Evolutionary conservation across 2,329 filamentous ascomycete species (phyloP).

Genomic region (Cladosporium sp.): DNA sequence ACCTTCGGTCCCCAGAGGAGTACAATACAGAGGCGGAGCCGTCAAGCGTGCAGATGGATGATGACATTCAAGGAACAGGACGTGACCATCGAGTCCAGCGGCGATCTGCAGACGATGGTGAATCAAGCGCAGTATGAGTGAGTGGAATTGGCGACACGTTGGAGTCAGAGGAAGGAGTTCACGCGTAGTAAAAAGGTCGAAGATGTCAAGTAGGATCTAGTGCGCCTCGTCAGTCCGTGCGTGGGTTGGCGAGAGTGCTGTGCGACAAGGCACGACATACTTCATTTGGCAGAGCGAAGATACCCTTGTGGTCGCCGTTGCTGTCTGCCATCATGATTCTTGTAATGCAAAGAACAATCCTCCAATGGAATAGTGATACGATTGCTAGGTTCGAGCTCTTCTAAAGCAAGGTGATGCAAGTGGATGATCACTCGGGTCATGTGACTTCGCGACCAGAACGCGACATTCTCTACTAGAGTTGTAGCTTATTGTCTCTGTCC

Average conservation of each 20-base stretch:
- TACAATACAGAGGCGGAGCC: slow-evolving; percentile 68
- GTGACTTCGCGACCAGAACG: neutral
- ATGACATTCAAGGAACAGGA: slow-evolving; percentile 75
- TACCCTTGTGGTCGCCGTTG: neutral
- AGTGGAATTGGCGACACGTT: slow-evolving; percentile 64
- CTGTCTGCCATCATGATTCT: neutral
- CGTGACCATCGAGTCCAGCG: slow-evolving; percentile 60
- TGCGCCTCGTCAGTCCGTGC: slow-evolving; percentile 18
- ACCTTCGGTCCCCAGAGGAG: slow-evolving; percentile 64
- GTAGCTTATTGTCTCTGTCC: neutral
- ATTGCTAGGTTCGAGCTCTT: neutral
- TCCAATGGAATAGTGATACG: neutral
- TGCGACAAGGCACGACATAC: slow-evolving; percentile 22
- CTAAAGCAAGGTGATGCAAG: slow-evolving; percentile 14
- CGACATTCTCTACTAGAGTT: neutral
- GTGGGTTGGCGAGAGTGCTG: slow-evolving; percentile 9
- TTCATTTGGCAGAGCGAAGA: slow-evolving; percentile 37
- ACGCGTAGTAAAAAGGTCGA: slow-evolving; percentile 43
- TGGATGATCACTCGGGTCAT: slow-evolving; percentile 2
- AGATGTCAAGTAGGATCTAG: slow-evolving; percentile 46
- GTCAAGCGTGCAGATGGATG: slow-evolving; percentile 69
- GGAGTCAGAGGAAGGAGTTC: slow-evolving; percentile 55
- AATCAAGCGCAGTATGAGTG: slow-evolving; percentile 62
- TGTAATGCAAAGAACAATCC: neutral
- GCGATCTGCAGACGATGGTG: slow-evolving; percentile 63